phyloP scores from a whole-genome alignment of 768 basidiomycete genomes.

The Chiua virens region DNA sequence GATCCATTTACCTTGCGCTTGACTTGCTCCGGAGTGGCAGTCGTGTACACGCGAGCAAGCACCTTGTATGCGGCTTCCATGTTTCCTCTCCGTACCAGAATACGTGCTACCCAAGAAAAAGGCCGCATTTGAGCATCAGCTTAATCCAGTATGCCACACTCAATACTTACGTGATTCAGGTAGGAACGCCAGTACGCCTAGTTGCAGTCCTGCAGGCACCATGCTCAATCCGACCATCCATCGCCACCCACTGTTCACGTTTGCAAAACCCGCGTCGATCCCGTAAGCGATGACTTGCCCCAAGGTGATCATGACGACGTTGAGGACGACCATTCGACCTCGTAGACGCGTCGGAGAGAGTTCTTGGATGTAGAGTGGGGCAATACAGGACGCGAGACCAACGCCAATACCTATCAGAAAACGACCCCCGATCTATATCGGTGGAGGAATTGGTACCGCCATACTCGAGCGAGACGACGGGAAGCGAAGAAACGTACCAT shows the following conservation, averaged over 20 bases:
- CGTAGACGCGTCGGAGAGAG: conserved; percentile 72
- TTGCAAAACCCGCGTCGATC: conserved; percentile 65
- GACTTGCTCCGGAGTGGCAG: conserved; percentile 62
- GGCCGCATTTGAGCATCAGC: neutral
- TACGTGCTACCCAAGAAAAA: conserved; percentile 44
- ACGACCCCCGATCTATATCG: conserved; percentile 58
- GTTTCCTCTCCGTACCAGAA: conserved; percentile 59
- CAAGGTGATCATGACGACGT: conserved; percentile 79
- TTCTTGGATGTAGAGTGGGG: conserved; percentile 84
- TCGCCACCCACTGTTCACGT: conserved; percentile 66
- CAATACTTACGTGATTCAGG: conserved; percentile 70
- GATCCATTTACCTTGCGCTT: conserved; percentile 52
- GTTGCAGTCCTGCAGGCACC: conserved; percentile 65
- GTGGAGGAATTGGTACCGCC: neutral
- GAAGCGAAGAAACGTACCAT: conserved; percentile 47
- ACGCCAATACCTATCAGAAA: conserved; percentile 77
- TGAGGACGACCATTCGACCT: conserved; percentile 78
- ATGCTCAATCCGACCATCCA: conserved; percentile 83
- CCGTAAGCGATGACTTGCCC: conserved; percentile 82
- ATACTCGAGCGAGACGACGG: neutral
- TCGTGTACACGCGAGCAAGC: conserved; percentile 67
- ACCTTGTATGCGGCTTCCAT: conserved; percentile 51
- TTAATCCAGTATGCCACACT: neutral
- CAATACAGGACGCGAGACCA: conserved; percentile 73
- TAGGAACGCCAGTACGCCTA: conserved; percentile 58